These are phyloP conservation scores for Coniophora puteana DNA, from an alignment of 1,284 basidiomycete species.

Conservation along the genomic window DNA sequence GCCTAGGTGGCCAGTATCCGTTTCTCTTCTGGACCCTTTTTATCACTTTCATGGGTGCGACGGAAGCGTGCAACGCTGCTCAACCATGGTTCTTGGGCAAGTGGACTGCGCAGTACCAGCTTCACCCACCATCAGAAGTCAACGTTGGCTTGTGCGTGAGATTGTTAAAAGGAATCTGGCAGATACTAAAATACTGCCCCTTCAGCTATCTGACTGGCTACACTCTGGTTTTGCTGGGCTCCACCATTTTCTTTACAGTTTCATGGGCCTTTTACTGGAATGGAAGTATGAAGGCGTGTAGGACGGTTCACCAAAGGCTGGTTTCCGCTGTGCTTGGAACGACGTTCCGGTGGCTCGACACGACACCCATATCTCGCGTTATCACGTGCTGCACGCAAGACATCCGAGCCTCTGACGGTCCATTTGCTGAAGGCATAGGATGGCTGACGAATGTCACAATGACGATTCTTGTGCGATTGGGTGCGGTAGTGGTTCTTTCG, in stretches of 20 bases:
- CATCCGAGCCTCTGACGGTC: slow-evolving; percentile 12
- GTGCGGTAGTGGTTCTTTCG: slow-evolving; percentile 38
- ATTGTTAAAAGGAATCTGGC: background rate
- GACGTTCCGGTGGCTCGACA: slow-evolving; percentile 53
- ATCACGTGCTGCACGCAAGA: slow-evolving; percentile 22
- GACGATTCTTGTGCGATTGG: slow-evolving; percentile 34
- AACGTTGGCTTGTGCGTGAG: slow-evolving; percentile 27
- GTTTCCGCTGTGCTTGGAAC: slow-evolving; percentile 55
- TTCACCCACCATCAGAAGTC: slow-evolving; percentile 23
- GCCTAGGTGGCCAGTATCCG: slow-evolving; percentile 38
- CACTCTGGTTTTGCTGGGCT: slow-evolving; percentile 14
- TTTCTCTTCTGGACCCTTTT: slow-evolving; percentile 36
- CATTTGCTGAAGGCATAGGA: slow-evolving; percentile 10
- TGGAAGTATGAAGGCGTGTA: slow-evolving; percentile 48
- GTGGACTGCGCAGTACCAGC: slow-evolving; percentile 48
- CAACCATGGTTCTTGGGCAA: slow-evolving; percentile 50
- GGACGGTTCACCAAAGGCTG: slow-evolving; percentile 52
- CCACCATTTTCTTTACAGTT: slow-evolving; percentile 20
- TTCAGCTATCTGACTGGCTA: slow-evolving; percentile 37
- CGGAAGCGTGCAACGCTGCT: slow-evolving; percentile 25
- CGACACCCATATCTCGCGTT: slow-evolving; percentile 51
- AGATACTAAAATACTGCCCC: background rate
- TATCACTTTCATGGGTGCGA: slow-evolving; percentile 19
- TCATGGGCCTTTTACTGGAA: slow-evolving; percentile 32
- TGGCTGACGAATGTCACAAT: slow-evolving; percentile 18